Evolutionary conservation across 345 rosid species (phyloP), one percentile per base, ranked within the genome.

Genomic region (Eucalyptus cloeziana): DNA sequence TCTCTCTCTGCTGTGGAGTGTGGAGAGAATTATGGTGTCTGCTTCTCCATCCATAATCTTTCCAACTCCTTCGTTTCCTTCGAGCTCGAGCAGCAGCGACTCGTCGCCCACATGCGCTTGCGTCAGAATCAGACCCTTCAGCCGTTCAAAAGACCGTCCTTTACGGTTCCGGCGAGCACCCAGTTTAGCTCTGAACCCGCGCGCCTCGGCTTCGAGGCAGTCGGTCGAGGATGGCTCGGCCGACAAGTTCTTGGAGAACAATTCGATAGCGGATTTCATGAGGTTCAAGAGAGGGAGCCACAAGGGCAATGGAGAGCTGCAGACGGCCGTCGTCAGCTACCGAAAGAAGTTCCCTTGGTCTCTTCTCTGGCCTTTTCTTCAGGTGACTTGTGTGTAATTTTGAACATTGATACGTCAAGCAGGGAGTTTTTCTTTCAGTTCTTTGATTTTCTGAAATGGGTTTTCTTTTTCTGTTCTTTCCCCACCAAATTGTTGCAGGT

Each of bases 261-360:
- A 94, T 88, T 95, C 98, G 40, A 94, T 97, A 76, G 96, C 96
- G 11, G 98, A 96, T 93, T 96, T 94, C 94, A 91, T 96, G 98
- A 94, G 99, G 91, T 96, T 95, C 90, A 94, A 93, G 80, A 92
- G 89, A 91, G 95, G 94, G 4, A 31, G 88, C 47, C 90, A 69
- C 37, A 87, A 86, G 43, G 90, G 94, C 88, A 86, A 93, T 43
- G 94, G 94, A 69, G 94, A 94, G 90, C 90, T 96, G 91, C 99
- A 98, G 94, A 96, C 99, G 49, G 98, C 98, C 86, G 93, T 95
- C 89, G 99, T 98, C n/a, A 89, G 93, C 87, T 96, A 95, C 71
- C 91, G 93, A 88, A 97, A 95, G 95, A 92, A 91, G 91, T 95
- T 97, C 86, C 99, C 98, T 91, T 96, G 97, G 98, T 94, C 95